phyloP scores from a whole-genome alignment of 768 basidiomycete genomes.

The Boletus sp. region DNA sequence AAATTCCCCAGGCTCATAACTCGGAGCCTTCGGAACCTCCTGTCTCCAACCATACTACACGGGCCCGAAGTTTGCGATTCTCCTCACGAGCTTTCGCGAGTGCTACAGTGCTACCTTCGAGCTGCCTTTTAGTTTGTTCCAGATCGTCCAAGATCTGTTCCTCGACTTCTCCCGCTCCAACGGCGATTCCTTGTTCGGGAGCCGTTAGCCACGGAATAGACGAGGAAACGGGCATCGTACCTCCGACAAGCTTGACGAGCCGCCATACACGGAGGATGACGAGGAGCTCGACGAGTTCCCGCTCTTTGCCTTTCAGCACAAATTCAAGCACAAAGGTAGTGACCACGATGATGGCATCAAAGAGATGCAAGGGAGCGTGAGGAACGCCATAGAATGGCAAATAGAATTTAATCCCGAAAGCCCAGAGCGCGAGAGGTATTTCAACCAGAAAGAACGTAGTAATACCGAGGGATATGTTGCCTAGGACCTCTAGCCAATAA shows the following conservation, averaged over 20 bases:
- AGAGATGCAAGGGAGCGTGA: slow-evolving; percentile 65
- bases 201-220: neutral
- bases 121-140: slow-evolving; percentile 45
- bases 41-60: slow-evolving; percentile 35
- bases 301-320: slow-evolving; percentile 61
- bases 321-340: slow-evolving; percentile 75
- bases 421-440: slow-evolving; percentile 69
- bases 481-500: slow-evolving; percentile 60
- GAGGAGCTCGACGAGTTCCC: slow-evolving; percentile 69
- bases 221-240: slow-evolving; percentile 27
- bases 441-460: slow-evolving; percentile 74
- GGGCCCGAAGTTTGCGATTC: slow-evolving; percentile 49
- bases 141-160: slow-evolving; percentile 54
- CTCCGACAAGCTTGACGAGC: slow-evolving; percentile 70
- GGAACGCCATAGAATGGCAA: slow-evolving; percentile 55
- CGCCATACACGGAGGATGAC: slow-evolving; percentile 80
- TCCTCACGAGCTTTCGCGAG: slow-evolving; percentile 50
- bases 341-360: slow-evolving; percentile 70
- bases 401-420: slow-evolving; percentile 61
- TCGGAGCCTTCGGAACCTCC: slow-evolving; percentile 35
- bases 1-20: slow-evolving; percentile 23
- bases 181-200: slow-evolving; percentile 57
- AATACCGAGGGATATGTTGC: slow-evolving; percentile 63
- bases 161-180: slow-evolving; percentile 69
- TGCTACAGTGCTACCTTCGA: slow-evolving; percentile 44